phyloP scores from a whole-genome alignment of 805 yeast species.

The Lachancea fermentati region DNA sequence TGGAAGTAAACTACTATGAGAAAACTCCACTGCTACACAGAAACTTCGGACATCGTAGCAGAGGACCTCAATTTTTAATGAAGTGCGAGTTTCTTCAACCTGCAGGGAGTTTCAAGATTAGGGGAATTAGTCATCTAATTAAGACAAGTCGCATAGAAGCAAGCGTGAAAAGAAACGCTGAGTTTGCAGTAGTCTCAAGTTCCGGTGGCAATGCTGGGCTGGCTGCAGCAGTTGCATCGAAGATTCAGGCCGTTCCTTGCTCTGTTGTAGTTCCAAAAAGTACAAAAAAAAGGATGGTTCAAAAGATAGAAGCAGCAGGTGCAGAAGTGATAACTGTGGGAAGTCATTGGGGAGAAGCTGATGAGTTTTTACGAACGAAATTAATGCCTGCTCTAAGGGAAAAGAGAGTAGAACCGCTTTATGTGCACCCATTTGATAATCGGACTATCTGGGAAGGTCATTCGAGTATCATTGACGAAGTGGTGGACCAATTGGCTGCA shows the following conservation, averaged over 20 bases:
- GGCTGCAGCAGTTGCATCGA: conserved; percentile 48
- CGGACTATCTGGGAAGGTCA: conserved; percentile 53
- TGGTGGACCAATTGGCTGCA: conserved; percentile 26
- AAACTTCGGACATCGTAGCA: not conserved
- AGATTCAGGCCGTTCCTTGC: conserved; percentile 33
- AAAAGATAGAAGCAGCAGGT: conserved; percentile 35
- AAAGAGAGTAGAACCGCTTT: conserved; percentile 23
- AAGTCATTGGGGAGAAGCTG: conserved; percentile 46
- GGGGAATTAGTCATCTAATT: conserved; percentile 49
- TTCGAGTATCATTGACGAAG: conserved; percentile 42
- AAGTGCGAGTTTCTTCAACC: conserved; percentile 52
- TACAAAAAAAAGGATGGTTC: conserved; percentile 42
- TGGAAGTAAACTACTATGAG: too few species aligned
- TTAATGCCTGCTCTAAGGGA: too few species aligned
- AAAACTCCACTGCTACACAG: not conserved
- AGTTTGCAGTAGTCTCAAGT: conserved; percentile 45
- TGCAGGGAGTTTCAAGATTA: conserved; percentile 50
- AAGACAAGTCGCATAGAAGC: conserved; percentile 29
- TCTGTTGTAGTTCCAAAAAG: conserved; percentile 57
- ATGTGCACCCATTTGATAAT: conserved; percentile 52
- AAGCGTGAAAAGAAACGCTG: conserved; percentile 31
- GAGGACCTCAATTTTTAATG: conserved; percentile 27
- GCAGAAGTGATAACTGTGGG: conserved; percentile 48
- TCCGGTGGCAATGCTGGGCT: conserved; percentile 45
- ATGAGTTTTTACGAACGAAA: conserved; percentile 34